These are phyloP conservation scores for Linum lewisii DNA, from an alignment of 345 rosid species.

Conservation along the genomic window DNA sequence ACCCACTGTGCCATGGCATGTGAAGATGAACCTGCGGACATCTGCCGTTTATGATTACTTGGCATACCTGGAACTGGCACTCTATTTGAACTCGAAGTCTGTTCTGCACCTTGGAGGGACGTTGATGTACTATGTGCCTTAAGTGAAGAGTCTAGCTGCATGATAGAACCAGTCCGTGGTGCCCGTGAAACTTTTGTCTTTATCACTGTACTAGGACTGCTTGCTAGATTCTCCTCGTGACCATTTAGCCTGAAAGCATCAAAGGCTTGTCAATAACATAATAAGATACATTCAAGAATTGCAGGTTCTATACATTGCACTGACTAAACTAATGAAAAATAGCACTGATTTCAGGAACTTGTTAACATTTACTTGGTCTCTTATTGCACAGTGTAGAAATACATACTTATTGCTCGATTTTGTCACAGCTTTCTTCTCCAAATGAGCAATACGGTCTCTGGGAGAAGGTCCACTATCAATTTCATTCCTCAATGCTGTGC, in stretches of 20 bases:
- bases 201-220: constrained; percentile 38
- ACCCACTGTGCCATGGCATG: constrained; percentile 85
- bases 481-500: constrained; percentile 45
- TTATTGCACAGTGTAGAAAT: constrained; percentile 4
- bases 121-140: constrained; percentile 44
- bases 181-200: constrained; percentile 66
- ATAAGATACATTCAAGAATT: not conserved
- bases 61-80: constrained; percentile 26
- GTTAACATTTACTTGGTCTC: not conserved
- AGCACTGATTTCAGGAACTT: not conserved
- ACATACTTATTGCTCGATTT: constrained; percentile 70
- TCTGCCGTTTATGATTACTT: constrained; percentile 32
- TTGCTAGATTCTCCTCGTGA: constrained; percentile 45
- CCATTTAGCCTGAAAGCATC: constrained; percentile 43
- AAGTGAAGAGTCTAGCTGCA: constrained; percentile 61
- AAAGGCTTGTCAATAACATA: constrained; percentile 16
- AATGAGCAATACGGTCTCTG: constrained; percentile 38
- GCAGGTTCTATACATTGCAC: too few species aligned
- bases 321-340: too few species aligned
- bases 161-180: constrained; percentile 51
- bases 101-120: constrained; percentile 51
- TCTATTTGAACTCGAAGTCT: constrained; percentile 35
- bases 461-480: constrained; percentile 44
- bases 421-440: constrained; percentile 45
- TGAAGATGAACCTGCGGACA: constrained; percentile 51